These are phyloP conservation scores for Volvariella volvacea DNA, from an alignment of 1,284 basidiomycete genomes.

Conservation along the genomic window DNA sequence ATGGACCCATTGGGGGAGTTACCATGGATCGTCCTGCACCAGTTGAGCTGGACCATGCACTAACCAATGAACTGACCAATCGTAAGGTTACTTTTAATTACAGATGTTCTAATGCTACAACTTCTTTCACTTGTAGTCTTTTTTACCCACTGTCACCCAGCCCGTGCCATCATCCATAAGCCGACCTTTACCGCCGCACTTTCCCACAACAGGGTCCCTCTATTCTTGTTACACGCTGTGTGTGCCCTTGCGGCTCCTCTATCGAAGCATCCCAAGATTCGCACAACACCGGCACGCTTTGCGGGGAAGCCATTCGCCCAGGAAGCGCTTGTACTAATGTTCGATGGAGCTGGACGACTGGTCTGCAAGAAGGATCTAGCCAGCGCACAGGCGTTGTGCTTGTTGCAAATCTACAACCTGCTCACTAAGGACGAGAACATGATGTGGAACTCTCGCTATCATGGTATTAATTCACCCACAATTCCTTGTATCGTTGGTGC, in stretches of 20 bases:
- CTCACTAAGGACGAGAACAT: slow-evolving; percentile 38
- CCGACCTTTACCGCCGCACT: slow-evolving; percentile 64
- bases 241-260: slow-evolving; percentile 71
- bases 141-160: slow-evolving; percentile 74
- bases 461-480: slow-evolving; percentile 25
- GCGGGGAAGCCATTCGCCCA: slow-evolving; percentile 67
- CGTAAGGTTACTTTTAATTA: slow-evolving; percentile 32
- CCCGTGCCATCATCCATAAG: slow-evolving; percentile 67
- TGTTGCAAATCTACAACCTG: slow-evolving; percentile 64
- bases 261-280: slow-evolving; percentile 58
- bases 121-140: slow-evolving; percentile 45
- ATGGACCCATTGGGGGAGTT: slow-evolving; percentile 23
- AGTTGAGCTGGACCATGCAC: slow-evolving; percentile 49
- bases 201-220: slow-evolving; percentile 55
- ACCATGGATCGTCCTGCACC: slow-evolving; percentile 28
- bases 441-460: slow-evolving; percentile 32
- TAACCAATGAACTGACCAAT: slow-evolving; percentile 69
- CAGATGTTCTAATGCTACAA: slow-evolving; percentile 11
- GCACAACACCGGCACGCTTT: slow-evolving; percentile 49
- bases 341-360: slow-evolving; percentile 55
- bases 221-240: slow-evolving; percentile 61
- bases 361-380: slow-evolving; percentile 48
- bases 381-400: slow-evolving; percentile 65
- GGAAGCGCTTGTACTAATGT: slow-evolving; percentile 62
- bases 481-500: slow-evolving; percentile 14